Evolutionary conservation across 108 stramenopile genomes (phyloP).

Genomic region (Cylindrotheca closterium): DNA sequence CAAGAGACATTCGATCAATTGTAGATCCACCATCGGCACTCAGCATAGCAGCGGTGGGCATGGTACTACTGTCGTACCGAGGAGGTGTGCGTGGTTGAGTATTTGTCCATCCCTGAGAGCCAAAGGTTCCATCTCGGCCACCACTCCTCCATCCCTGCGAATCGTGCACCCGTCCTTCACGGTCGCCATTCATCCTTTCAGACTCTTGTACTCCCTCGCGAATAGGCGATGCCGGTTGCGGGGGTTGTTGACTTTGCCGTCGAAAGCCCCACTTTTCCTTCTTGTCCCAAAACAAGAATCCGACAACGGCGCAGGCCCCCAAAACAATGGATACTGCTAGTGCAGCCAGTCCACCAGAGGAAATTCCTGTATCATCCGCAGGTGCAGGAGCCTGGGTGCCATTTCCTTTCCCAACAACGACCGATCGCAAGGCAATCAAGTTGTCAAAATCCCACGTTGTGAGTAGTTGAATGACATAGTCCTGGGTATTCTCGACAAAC

Average conservation of each 20-base stretch:
- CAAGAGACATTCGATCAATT: neutral
- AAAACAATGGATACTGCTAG: slow-evolving; percentile 26
- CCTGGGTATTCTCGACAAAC: slow-evolving; percentile 10
- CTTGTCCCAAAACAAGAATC: slow-evolving; percentile 28
- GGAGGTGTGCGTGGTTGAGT: neutral
- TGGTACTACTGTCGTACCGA: neutral
- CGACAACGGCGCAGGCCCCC: slow-evolving; percentile 14
- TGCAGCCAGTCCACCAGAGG: neutral
- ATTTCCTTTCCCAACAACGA: slow-evolving; percentile 9
- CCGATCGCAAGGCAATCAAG: slow-evolving; percentile 2
- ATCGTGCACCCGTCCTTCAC: neutral
- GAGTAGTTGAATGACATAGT: slow-evolving; percentile 14
- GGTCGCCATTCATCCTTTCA: slow-evolving; percentile 5
- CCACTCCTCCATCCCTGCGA: slow-evolving; percentile 2
- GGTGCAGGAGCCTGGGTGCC: neutral
- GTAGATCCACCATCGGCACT: neutral
- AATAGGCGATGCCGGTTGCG: too few species aligned
- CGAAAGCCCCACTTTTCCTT: slow-evolving; percentile 7
- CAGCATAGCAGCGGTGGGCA: neutral
- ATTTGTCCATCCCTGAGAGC: neutral
- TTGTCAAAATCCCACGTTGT: slow-evolving; percentile 4
- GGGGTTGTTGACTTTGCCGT: neutral
- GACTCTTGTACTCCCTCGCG: slow-evolving; percentile 2
- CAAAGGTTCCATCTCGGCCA: neutral
- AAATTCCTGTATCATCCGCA: neutral